These are phyloP conservation scores for Myxozyma vanderwaltii DNA, from an alignment of 805 yeast species.

Conservation along the genomic window DNA sequence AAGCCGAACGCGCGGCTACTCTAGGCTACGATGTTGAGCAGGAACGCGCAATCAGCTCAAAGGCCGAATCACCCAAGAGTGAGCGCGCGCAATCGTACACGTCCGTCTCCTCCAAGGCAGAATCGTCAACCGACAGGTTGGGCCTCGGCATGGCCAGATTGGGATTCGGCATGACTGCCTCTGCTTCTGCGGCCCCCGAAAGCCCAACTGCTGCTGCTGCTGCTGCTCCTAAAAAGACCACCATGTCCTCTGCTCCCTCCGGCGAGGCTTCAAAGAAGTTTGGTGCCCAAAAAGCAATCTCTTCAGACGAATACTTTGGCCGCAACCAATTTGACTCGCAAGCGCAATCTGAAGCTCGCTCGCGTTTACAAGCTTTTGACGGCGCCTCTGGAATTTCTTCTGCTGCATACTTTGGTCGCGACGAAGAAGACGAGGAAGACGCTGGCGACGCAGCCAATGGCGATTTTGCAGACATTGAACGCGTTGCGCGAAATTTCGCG, in stretches of 20 bases:
- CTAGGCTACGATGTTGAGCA: constrained; percentile 49
- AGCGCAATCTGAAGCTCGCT: constrained; percentile 75
- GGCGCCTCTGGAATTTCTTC: constrained; percentile 93
- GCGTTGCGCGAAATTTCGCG: constrained; percentile 62
- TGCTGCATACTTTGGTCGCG: constrained; percentile 88
- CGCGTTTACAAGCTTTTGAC: constrained; percentile 76
- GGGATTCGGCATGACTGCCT: constrained; percentile 86
- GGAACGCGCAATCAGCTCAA: constrained; percentile 13
- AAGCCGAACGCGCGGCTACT: constrained; percentile 38
- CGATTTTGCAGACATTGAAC: constrained; percentile 54
- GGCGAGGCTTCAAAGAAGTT: constrained; percentile 53
- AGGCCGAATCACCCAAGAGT: constrained; percentile 8
- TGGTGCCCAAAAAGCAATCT: constrained; percentile 89
- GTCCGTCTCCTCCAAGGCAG: constrained; percentile 7
- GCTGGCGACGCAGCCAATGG: constrained; percentile 38
- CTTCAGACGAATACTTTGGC: constrained; percentile 93
- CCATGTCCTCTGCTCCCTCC: constrained; percentile 50
- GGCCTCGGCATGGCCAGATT: constrained; percentile 58
- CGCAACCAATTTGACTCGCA: constrained; percentile 79
- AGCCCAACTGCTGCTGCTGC: constrained; percentile 31
- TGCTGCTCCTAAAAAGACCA: constrained; percentile 38
- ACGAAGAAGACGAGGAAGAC: constrained; percentile 54
- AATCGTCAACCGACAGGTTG: constrained; percentile 18
- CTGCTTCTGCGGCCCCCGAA: constrained; percentile 51
- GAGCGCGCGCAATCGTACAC: constrained; percentile 16